These are phyloP conservation scores for Schoenoplectus triqueter DNA, from an alignment of 202 grass and related monocot species.

Conservation along the genomic window DNA sequence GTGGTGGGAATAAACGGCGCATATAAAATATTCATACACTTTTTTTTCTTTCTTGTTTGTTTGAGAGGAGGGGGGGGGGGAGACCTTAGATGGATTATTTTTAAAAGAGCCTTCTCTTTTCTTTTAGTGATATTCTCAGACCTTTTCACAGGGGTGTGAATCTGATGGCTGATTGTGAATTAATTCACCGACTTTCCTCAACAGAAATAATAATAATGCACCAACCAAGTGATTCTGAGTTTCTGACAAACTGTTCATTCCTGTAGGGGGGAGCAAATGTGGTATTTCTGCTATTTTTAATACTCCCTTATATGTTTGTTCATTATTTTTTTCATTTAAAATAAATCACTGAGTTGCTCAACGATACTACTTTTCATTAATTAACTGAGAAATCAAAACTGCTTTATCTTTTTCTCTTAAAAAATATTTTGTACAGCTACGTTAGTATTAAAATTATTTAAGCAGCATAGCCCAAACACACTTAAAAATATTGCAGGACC, in stretches of 20 bases:
- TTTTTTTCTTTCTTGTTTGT: neutral
- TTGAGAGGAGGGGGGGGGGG: neutral
- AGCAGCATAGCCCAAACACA: neutral
- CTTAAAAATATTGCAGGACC: neutral
- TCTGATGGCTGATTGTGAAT: neutral
- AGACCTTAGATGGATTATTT: neutral
- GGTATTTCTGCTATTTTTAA: neutral
- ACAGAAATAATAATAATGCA: neutral
- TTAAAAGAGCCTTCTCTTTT: neutral
- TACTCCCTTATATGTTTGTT: neutral
- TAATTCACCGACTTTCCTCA: too few species aligned
- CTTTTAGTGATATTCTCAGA: neutral
- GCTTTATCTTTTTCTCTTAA: neutral
- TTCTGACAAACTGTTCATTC: neutral
- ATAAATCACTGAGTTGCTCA: neutral
- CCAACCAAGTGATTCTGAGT: neutral
- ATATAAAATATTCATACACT: neutral
- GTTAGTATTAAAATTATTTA: neutral
- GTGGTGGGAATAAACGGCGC: constrained; percentile 13
- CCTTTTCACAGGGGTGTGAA: neutral
- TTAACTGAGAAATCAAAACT: neutral
- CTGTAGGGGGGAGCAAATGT: neutral
- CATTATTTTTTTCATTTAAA: neutral
- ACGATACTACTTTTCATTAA: neutral
- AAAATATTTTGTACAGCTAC: neutral